Evolutionary conservation across 2,329 filamentous ascomycete genomes (phyloP).

Genomic region (Zasmidium angulare): DNA sequence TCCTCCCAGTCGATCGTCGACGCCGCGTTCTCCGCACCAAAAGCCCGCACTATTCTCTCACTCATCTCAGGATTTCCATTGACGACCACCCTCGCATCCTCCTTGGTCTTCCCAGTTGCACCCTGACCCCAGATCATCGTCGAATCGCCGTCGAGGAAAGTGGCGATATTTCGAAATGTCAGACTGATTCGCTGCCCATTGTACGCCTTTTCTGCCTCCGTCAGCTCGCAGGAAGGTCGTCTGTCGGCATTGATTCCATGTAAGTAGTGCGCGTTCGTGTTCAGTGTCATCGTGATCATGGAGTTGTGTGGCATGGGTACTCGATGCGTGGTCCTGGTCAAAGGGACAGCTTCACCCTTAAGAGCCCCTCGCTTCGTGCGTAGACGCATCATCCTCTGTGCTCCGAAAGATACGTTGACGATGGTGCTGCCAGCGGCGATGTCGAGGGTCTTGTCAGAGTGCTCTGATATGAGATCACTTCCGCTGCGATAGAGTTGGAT

Average conservation of each 20-base stretch:
- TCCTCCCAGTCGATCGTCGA: slow-evolving; percentile 71
- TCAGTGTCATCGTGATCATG: slow-evolving; percentile 76
- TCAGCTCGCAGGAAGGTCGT: slow-evolving; percentile 66
- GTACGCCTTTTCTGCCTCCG: slow-evolving; percentile 67
- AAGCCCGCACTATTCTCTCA: slow-evolving; percentile 70
- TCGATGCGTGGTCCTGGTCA: slow-evolving; percentile 58
- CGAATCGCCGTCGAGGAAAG: slow-evolving; percentile 69
- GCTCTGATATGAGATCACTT: slow-evolving; percentile 89
- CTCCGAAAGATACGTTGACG: slow-evolving; percentile 91
- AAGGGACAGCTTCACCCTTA: neutral
- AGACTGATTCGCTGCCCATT: slow-evolving; percentile 80
- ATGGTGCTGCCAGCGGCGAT: slow-evolving; percentile 79
- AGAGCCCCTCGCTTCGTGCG: slow-evolving; percentile 67
- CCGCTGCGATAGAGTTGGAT: slow-evolving; percentile 92
- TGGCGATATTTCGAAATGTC: slow-evolving; percentile 87
- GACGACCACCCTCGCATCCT: slow-evolving; percentile 62
- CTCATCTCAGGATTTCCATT: slow-evolving; percentile 69
- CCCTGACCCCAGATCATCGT: slow-evolving; percentile 88
- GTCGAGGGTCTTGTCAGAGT: slow-evolving; percentile 95
- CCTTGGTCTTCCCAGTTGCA: slow-evolving; percentile 66
- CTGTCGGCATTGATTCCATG: slow-evolving; percentile 92
- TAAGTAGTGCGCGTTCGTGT: slow-evolving; percentile 83
- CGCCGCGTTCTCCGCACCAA: slow-evolving; percentile 78
- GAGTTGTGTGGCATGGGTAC: slow-evolving; percentile 83
- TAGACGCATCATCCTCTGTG: slow-evolving; percentile 84